Conservation (phyloP, 352 stramenopile genomes). For the Pythium inflatum region DNA sequence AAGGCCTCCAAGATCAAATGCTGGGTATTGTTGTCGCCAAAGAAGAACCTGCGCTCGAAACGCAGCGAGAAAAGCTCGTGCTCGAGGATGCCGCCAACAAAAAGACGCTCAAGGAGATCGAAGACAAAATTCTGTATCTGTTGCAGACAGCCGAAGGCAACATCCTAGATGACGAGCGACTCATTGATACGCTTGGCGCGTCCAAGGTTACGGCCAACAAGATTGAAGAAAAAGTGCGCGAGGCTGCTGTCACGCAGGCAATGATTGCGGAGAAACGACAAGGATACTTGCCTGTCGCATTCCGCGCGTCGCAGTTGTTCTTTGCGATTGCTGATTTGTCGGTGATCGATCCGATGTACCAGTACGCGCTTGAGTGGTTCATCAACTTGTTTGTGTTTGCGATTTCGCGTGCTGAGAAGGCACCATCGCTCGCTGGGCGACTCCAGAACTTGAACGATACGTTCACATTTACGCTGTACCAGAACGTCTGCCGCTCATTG, state of each 20-base stretch:
- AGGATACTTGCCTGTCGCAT: conserved; percentile 92
- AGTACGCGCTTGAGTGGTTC: conserved; percentile 97
- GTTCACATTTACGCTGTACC: conserved; percentile 95
- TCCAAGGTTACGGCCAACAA: conserved; percentile 94
- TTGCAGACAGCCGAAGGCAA: conserved; percentile 93
- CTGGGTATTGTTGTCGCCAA: conserved; percentile 94
- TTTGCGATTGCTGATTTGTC: conserved; percentile 94
- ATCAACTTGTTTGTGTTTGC: conserved; percentile 94
- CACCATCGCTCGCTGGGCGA: conserved; percentile 74
- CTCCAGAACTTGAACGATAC: conserved; percentile 92
- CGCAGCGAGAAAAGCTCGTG: conserved; percentile 92
- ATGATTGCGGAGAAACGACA: conserved; percentile 93
- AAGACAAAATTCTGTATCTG: conserved; percentile 96
- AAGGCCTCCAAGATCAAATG: conserved; percentile 96
- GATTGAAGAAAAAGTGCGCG: conserved; percentile 94
- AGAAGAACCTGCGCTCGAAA: conserved; percentile 92
- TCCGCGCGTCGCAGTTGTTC: conserved; percentile 92
- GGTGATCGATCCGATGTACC: conserved; percentile 96
- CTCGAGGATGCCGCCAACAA: conserved; percentile 95
- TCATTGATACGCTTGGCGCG: conserved; percentile 94
- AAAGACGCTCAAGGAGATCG: conserved; percentile 95
- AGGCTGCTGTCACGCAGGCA: conserved; percentile 90
- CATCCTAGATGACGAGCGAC: conserved; percentile 94
- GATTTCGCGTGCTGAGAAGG: conserved; percentile 86
- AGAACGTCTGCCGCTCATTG: conserved; percentile 95